These are phyloP conservation scores for Oryza brachyantha DNA, from an alignment of 176 grass and related monocot species.

Conservation along the genomic window DNA sequence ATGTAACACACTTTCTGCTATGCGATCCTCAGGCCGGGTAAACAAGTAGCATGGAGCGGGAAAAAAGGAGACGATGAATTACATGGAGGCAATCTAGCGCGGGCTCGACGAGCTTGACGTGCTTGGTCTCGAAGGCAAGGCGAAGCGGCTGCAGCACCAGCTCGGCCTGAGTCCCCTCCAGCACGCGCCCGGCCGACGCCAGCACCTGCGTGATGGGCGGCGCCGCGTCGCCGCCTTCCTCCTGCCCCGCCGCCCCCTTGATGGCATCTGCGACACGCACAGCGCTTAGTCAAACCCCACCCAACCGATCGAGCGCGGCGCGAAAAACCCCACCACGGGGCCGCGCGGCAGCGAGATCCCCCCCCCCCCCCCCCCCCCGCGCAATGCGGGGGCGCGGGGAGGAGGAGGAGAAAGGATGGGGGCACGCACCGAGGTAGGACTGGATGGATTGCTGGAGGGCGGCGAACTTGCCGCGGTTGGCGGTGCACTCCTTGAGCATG, in stretches of 20 bases:
- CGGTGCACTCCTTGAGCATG: slow-evolving; percentile 97
- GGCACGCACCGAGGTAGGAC: slow-evolving; percentile 74
- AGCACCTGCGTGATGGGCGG: slow-evolving; percentile 69
- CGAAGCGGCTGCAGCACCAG: slow-evolving; percentile 91
- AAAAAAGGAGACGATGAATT: slow-evolving; percentile 29
- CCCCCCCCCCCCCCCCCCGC: no score
- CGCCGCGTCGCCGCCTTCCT: slow-evolving; percentile 28
- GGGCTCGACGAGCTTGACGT: slow-evolving; percentile 91
- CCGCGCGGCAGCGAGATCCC: slow-evolving; percentile 3
- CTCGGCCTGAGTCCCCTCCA: slow-evolving; percentile 85
- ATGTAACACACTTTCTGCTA: neutral
- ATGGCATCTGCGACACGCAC: slow-evolving; percentile 65
- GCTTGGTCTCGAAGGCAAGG: slow-evolving; percentile 93
- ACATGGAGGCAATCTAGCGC: slow-evolving; percentile 98
- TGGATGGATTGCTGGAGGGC: slow-evolving; percentile 85
- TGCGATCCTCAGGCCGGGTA: neutral
- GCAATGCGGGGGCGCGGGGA: slow-evolving; percentile 29
- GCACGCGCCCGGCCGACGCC: slow-evolving; percentile 71
- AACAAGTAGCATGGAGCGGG: slow-evolving; percentile 24
- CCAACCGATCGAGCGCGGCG: neutral
- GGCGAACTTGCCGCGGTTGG: slow-evolving; percentile 90
- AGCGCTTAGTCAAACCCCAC: slow-evolving; percentile 21
- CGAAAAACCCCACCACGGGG: neutral
- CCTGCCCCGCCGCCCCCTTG: slow-evolving; percentile 46
- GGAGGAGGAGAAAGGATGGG: no score